Base-by-base conservation (phyloP, 2,329 filamentous ascomycete species). In the Juglanconis juglandina region DNA sequence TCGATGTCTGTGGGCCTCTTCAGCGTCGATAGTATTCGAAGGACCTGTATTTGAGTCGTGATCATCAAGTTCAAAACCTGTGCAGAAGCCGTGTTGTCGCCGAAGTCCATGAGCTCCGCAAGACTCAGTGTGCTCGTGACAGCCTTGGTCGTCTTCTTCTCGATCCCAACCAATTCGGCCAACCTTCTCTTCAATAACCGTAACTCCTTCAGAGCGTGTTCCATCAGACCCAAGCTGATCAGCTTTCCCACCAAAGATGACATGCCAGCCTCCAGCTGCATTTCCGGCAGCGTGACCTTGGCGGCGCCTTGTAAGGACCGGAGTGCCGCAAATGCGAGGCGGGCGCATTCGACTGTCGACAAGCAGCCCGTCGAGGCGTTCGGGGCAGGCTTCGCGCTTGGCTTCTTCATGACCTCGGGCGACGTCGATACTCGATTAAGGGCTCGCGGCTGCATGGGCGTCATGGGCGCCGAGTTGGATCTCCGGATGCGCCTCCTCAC, bases 261-360 rank as follows among this genome's bases (percentile, higher is more conserved):
- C 80, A 91, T 89, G 57, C 89, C 90, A 61, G 80, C 86, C 69
- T 93, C 90, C 4, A 93, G 72, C 68, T 93, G 89, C 44, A 90
- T 75, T 49, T 83, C 80, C 1, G 85, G 81, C n/a, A 87, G 75
- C 9, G 81, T 74, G 9, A 85, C 74, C 8, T 81, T 78, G 5
- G 81, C 75, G 1, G 81, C 75, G 33, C 81, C 77, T 54, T 89
- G 83, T 32, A 86, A 68, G 34, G 80, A 78, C 53, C 87, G 80
- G 44, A 93, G 76, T 53, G 84, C 86, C 6, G 81, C 75, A 68
- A 93, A 91, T 1, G 87, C 88, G 34, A 84, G 72, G 9, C 88
- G 81, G 6, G 87, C 83, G 67, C 90, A 92, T 73, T 92, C 89
- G 11, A 87, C 86, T 0, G 80, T 81, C 1, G 86, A 79, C 13